These are phyloP conservation scores for Ogataea zsoltii DNA, from an alignment of 805 yeast species.

Conservation along the genomic window DNA sequence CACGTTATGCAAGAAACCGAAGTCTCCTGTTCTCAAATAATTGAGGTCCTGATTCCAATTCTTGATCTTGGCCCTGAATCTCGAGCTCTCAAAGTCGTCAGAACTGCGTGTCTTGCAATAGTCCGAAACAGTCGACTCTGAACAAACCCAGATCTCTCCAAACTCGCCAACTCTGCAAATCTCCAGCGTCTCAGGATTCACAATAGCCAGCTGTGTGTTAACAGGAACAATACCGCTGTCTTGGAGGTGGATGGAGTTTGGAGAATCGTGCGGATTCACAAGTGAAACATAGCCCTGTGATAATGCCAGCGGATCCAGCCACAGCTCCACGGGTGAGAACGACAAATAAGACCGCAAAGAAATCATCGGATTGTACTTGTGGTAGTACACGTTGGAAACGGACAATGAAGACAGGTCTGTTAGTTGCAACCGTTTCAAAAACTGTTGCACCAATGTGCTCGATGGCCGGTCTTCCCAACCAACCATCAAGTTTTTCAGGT, in stretches of 20 bases:
- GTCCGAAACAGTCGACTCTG: slow-evolving; percentile 75
- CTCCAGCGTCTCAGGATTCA: slow-evolving; percentile 85
- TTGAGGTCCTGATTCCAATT: slow-evolving; percentile 63
- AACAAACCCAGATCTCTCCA: slow-evolving; percentile 96
- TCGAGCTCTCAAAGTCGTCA: slow-evolving; percentile 46
- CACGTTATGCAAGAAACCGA: slow-evolving; percentile 87
- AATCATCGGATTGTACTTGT: slow-evolving; percentile 78
- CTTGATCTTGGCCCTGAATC: slow-evolving; percentile 62
- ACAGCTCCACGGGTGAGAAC: slow-evolving; percentile 83
- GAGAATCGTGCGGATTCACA: slow-evolving; percentile 70
- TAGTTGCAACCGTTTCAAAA: slow-evolving; percentile 61
- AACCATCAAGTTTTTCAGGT: slow-evolving; percentile 80
- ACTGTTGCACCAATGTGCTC: slow-evolving; percentile 52
- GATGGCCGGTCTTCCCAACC: slow-evolving; percentile 77
- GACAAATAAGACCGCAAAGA: slow-evolving; percentile 85
- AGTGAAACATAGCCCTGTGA: slow-evolving; percentile 86
- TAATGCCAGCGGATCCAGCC: slow-evolving; percentile 82
- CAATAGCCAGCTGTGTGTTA: slow-evolving; percentile 90
- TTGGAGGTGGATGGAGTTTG: slow-evolving; percentile 73
- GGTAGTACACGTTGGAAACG: slow-evolving; percentile 75
- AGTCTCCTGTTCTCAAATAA: slow-evolving; percentile 88
- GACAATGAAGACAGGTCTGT: slow-evolving; percentile 68
- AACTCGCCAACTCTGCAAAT: slow-evolving; percentile 86
- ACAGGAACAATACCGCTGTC: slow-evolving; percentile 97
- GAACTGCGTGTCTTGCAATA: slow-evolving; percentile 36